Evolutionary conservation across 2,329 filamentous ascomycete species (phyloP), one percentile per base, ranked within the genome.

Genomic region (Pseudocercospora eumusae): DNA sequence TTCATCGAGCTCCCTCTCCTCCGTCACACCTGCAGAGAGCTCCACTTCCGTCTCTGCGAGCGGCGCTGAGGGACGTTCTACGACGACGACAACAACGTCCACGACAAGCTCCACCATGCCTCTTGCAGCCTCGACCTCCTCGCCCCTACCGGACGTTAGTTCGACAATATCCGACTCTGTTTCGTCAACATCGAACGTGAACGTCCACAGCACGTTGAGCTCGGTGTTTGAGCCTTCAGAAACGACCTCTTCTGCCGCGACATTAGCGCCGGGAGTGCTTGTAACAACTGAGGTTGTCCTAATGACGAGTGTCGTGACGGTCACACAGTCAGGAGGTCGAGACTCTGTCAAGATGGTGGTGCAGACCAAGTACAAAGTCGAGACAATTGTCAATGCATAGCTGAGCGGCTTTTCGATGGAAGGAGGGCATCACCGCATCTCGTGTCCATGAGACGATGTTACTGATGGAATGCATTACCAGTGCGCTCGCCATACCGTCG

Each of bases 21-120:
- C 63, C 13, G 65, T 63, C 25, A 44, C 56, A 18, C 66, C 68
- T 40, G 65, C 63, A 20, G 58, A 61, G 31, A 66, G 60, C 20
- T 64, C 66, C 7, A 67, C 61, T 21, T 63, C 66, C 10, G 52
- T 67, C 36, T 65, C 56, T 42, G 64, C 66, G 25, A 61, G 61
- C 33, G 53, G 57, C 25, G 65, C 65, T 2, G 47, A 66, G 57
- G 67, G 66, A 15, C 64, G 65, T 18, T 57, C 65, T 27, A 66
- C 58, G n/a, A 68, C 66, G 10, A 59, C 66, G 13, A 65, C 59
- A 18, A 49, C 54, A 4, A 59, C 54, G 11, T 61, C 56, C n/a
- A 63, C 59, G 54, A 45, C 49, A 47, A 36, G 28, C 27, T 40
- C 54, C 18, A 31, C 31, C 52, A 36, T 20, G 11, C 28, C 31